phyloP scores from a whole-genome alignment of 345 rosid species.

The Ceriops zippeliana region DNA sequence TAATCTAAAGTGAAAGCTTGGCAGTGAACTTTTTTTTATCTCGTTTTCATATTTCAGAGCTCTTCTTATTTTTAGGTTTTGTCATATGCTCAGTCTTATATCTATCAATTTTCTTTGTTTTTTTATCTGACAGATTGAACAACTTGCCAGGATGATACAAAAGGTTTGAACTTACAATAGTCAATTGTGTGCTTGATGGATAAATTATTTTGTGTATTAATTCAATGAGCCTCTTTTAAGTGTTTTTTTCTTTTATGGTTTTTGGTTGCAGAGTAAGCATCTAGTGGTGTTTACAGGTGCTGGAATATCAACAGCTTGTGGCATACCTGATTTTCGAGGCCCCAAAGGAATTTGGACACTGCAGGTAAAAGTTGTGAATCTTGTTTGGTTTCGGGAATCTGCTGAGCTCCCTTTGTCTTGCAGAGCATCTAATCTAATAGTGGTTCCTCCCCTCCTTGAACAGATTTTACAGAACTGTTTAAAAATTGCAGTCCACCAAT shows the following conservation, averaged over 20 bases:
- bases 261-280: constrained; percentile 90
- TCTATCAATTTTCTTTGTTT: constrained; percentile 7
- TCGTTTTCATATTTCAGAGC: background rate
- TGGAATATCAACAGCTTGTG: constrained; percentile 96
- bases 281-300: constrained; percentile 98
- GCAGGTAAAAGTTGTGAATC: constrained; percentile 47
- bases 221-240: constrained; percentile 1
- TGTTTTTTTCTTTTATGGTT: background rate
- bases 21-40: background rate
- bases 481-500: background rate
- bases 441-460: background rate
- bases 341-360: constrained; percentile 98
- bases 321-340: constrained; percentile 96
- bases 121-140: constrained; percentile 28
- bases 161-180: constrained; percentile 19
- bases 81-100: background rate
- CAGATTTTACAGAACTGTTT: background rate
- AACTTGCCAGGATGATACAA: constrained; percentile 32
- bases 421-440: background rate
- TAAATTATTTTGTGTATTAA: background rate
- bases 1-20: background rate
- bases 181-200: background rate
- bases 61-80: background rate
- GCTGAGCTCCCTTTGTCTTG: background rate
- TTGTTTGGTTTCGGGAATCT: background rate